Base-by-base conservation (phyloP, 768 basidiomycete species). In the Dacryopinax primogenitus region DNA sequence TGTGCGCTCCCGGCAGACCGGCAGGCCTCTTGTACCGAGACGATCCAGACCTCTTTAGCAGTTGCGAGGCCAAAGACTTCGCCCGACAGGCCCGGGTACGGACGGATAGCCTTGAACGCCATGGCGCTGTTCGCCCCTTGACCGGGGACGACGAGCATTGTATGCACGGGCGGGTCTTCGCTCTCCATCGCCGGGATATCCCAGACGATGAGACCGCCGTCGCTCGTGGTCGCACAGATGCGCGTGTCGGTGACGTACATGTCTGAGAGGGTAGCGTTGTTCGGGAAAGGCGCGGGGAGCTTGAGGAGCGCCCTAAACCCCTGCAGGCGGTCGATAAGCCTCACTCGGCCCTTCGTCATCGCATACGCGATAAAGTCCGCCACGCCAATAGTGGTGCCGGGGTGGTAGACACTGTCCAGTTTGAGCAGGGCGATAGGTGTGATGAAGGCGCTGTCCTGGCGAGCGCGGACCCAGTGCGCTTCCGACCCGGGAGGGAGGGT, bases 291-390 rank as follows among this genome's bases (percentile, higher is more conserved):
- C 21, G 78, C 86, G 35, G 66, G 67, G 47, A 92, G 78, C 71
- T 90, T 87, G n/a, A 92, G 80, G 1, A 92, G 77, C 6, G 90
- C 91, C 63, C 90, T 85, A 74, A 91, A 89, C 36, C 90, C 90
- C 69, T 89, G 91, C 26, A 89, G 88, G 63, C 90, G 83, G 23
- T 90, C 92, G 66, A 92, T 92, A 63, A 92, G 87, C 45, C 90
- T 87, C 62, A 92, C 87, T 66, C 90, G 89, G 66, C 87, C 88
- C 77, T 86, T 84, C 3, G 87, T 91, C 90, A 92, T 92, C 28
- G 90, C 90, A 71, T 92, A 92, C 16, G 90, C 90, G 66, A 92
- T 90, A 88, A 90, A 92, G 71, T 90, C 87, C 3, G 90, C 91
- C 15, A 90, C 90, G 11, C 90, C 90, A 64, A 92, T 92, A 33